phyloP scores from a whole-genome alignment of 331 rosid genomes.

The Rhamnella rubrinervis region DNA sequence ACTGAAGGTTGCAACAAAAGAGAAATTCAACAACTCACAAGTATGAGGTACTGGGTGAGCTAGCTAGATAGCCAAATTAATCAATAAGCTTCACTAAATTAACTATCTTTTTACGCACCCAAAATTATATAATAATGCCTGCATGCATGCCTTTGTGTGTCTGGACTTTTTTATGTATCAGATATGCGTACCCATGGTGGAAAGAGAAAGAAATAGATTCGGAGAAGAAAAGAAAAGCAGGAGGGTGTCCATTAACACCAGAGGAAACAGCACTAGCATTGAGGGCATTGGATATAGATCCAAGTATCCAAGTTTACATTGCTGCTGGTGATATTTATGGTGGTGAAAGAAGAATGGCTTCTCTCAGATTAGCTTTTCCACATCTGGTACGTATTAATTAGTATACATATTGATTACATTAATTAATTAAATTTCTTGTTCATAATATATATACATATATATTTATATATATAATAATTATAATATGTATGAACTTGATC shows the following conservation, averaged over 20 bases:
- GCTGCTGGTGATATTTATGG: conserved; percentile 34
- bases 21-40: conserved; percentile 24
- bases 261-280: conserved; percentile 30
- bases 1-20: conserved; percentile 28
- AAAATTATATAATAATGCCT: not conserved
- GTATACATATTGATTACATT: too few species aligned
- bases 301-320: conserved; percentile 23
- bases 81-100: too few species aligned
- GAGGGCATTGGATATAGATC: conserved; percentile 27
- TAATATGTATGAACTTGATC: too few species aligned
- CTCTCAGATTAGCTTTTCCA: conserved; percentile 26
- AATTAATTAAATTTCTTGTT: not conserved
- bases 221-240: conserved; percentile 1
- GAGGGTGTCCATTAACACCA: conserved; percentile 27
- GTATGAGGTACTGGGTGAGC: conserved; percentile 13
- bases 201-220: conserved; percentile 25
- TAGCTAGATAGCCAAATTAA: too few species aligned
- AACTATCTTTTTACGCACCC: too few species aligned
- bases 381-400: conserved; percentile 16
- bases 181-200: conserved; percentile 31
- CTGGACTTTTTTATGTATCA: not conserved
- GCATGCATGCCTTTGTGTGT: not conserved
- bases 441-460: too few species aligned
- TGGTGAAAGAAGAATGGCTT: conserved; percentile 23
- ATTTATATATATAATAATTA: not conserved